Percentiles rank a stretch among this genome's conserved stretches.
Evolutionary conservation across 2,329 filamentous ascomycete species (phyloP).

Genomic region (Fusarium sp.): DNA sequence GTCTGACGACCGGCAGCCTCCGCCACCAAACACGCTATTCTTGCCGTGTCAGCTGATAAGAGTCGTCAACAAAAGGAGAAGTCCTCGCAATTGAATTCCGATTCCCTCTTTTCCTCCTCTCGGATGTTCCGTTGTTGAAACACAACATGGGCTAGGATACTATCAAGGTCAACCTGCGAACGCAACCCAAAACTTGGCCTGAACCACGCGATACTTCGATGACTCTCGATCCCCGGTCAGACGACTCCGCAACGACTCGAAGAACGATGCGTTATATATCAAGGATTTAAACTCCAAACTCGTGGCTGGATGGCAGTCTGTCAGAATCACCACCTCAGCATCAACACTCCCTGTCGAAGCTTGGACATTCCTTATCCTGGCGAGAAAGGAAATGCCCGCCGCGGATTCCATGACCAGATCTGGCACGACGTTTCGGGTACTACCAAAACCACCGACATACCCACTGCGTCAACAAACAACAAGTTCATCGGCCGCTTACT

Average conservation of each 20-base stretch:
- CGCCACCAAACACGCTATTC: not conserved
- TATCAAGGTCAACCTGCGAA: not conserved
- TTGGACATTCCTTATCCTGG: not conserved
- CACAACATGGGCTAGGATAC: not conserved
- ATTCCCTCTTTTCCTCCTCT: not conserved
- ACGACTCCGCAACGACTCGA: not conserved
- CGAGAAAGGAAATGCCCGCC: constrained; percentile 1
- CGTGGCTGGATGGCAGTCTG: not conserved
- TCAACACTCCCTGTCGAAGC: not conserved
- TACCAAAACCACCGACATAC: not conserved
- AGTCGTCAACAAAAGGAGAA: not conserved
- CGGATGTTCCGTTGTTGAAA: not conserved
- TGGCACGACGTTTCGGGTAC: not conserved
- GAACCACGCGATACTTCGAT: not conserved
- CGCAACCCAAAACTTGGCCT: not conserved
- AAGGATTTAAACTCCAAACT: not conserved
- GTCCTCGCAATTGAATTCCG: not conserved
- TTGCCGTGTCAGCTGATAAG: constrained; percentile 1
- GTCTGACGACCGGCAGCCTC: not conserved
- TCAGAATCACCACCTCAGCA: not conserved
- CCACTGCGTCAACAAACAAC: not conserved
- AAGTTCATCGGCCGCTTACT: not conserved
- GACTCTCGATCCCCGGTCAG: not conserved
- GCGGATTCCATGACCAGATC: not conserved
- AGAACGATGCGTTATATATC: not conserved